phyloP scores from a whole-genome alignment of 805 yeast species.

The Monosporozyma aquatica region DNA sequence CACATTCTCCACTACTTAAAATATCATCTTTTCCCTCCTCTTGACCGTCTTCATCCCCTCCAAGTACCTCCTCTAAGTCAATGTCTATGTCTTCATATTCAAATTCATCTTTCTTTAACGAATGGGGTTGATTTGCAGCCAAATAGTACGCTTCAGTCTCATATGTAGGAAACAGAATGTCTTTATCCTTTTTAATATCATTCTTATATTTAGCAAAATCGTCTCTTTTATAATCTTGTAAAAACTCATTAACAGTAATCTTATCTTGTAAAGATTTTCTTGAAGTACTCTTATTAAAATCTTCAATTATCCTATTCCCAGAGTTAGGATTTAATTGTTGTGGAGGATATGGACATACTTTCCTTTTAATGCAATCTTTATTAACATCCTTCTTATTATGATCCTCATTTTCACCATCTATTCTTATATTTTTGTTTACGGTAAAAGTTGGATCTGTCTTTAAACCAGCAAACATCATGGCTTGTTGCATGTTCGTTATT shows the following conservation, averaged over 20 bases:
- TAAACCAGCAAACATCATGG: slow-evolving; percentile 20
- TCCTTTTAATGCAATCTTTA: neutral
- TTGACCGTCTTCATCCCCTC: neutral
- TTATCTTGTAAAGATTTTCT: neutral
- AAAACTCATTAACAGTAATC: slow-evolving; percentile 6
- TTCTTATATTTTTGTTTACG: neutral
- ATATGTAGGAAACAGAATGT: too few relatives aligned
- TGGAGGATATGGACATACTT: neutral
- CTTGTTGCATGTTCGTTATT: slow-evolving; percentile 18
- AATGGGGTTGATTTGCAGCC: neutral
- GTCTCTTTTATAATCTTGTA: slow-evolving; percentile 1
- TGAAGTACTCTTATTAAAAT: neutral
- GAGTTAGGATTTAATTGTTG: neutral
- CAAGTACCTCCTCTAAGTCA: neutral
- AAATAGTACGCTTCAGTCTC: too few relatives aligned
- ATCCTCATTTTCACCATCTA: neutral
- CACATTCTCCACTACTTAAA: slow-evolving; percentile 5
- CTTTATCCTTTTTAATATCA: neutral
- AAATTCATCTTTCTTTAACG: neutral
- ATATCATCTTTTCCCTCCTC: too few relatives aligned
- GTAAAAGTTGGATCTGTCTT: slow-evolving; percentile 4
- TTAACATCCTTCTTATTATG: neutral
- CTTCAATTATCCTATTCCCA: neutral
- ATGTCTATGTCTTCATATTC: slow-evolving; percentile 5
- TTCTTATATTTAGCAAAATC: too few relatives aligned